phyloP scores from a whole-genome alignment of 495 filamentous ascomycete genomes.

The Glarea lozoyensis region DNA sequence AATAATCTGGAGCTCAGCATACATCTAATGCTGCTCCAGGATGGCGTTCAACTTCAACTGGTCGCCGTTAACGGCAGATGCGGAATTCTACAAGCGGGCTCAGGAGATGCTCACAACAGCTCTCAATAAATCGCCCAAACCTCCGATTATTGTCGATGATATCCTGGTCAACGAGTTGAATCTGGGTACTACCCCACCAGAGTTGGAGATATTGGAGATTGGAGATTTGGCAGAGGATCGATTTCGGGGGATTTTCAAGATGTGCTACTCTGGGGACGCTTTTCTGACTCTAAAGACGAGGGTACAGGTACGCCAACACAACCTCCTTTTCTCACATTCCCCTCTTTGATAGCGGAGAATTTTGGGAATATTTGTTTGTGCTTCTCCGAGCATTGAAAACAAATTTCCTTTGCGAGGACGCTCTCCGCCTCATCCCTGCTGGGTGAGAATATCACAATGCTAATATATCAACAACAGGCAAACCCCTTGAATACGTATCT shows the following conservation, averaged over 20 bases:
- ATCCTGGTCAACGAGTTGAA: conserved; percentile 98
- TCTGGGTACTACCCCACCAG: conserved; percentile 82
- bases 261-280: conserved; percentile 93
- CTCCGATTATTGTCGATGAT: conserved; percentile 98
- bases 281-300: conserved; percentile 88
- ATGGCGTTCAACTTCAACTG: conserved; percentile 99
- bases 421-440: not conserved
- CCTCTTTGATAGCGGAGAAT: too few relatives aligned
- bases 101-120: conserved; percentile 91
- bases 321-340: not conserved
- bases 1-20: not conserved
- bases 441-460: conserved; percentile 24
- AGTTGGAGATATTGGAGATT: conserved; percentile 93
- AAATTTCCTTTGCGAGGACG: conserved; percentile 8
- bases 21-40: conserved; percentile 30
- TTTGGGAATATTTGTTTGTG: too few relatives aligned
- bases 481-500: conserved; percentile 96
- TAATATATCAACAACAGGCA: conserved; percentile 52
- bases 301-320: conserved; percentile 58
- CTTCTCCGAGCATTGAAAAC: not conserved
- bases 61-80: conserved; percentile 95
- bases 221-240: conserved; percentile 94
- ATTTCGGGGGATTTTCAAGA: conserved; percentile 97
- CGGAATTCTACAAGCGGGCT: conserved; percentile 79
- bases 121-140: conserved; percentile 96